phyloP scores from a whole-genome alignment of 148 eudicot genomes.

The Vaccinium corymbosum region DNA sequence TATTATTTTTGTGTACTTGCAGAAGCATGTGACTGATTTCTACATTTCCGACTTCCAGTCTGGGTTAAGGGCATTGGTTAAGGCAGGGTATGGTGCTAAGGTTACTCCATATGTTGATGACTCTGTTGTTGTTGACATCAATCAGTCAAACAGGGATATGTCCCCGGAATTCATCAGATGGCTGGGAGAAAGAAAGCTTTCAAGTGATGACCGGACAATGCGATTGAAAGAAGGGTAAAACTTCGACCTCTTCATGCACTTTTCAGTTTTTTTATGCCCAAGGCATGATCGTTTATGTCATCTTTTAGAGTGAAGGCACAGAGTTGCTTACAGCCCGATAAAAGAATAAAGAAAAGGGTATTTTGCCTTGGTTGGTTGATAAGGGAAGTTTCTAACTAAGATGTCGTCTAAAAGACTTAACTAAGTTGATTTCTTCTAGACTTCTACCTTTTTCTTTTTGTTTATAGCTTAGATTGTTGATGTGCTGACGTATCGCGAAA shows the following conservation, averaged over 20 bases:
- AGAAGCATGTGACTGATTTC: conserved; percentile 92
- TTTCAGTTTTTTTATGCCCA: neutral
- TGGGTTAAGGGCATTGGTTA: conserved; percentile 88
- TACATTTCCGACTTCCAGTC: conserved; percentile 97
- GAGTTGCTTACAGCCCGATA: neutral
- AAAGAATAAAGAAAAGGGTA: neutral
- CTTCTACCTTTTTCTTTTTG: neutral
- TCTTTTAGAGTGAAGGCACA: neutral
- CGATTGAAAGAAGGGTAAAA: conserved; percentile 87
- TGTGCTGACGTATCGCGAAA: neutral
- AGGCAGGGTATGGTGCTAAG: conserved; percentile 84
- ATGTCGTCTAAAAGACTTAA: neutral
- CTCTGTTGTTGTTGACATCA: conserved; percentile 64
- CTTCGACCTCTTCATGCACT: neutral
- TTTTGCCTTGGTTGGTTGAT: neutral
- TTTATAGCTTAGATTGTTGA: neutral
- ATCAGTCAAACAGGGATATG: conserved; percentile 58
- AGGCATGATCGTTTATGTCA: neutral
- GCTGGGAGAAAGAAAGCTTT: conserved; percentile 73
- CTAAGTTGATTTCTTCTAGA: neutral
- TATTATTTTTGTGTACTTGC: conserved; percentile 25
- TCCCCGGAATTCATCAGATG: conserved; percentile 80
- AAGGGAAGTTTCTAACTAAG: neutral
- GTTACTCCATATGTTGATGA: conserved; percentile 93
- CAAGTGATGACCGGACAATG: conserved; percentile 82